Base-by-base conservation (phyloP, 2,329 filamentous ascomycete species). In the Fusarium floridanum region DNA sequence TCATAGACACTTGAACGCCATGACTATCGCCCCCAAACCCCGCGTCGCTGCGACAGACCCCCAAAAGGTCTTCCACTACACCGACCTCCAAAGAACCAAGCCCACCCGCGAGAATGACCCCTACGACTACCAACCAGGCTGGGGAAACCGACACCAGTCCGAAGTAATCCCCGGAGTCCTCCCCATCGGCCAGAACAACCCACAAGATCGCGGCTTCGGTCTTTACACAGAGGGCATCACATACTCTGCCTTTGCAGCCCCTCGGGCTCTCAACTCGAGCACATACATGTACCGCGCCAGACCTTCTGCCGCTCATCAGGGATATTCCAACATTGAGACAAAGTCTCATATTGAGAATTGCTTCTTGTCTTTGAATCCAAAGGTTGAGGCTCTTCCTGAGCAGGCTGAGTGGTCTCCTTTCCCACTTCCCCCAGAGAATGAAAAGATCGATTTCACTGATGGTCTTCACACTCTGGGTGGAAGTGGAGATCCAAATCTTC, bases 141-240 rank as follows among this genome's bases (percentile, higher is more conserved):
- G 29, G 24, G 70, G 70, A 0, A 72, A 71, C 48, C 55, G 70
- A 11, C 68, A 71, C 29, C 70, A 72, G 9, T 72, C 70, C 10
- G 70, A 72, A 11, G 64, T 71, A 5, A 71, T 72, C 7, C 68
- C 70, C 5, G 68, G 70, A 0, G 50, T 64, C 2, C 27, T 72
- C 2, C 70, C 70, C 3, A 22, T 53, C 4, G 70, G 53, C 3
- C 68, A 72, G 8, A 71, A 72, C n/a, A 72, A 72, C 16, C 68
- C 68, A 0, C 70, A 71, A 1, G 70, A 72, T 6, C 56, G 68
- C 9, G 70, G 70, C 0, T 64, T 71, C 7, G 70, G 70, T 5
- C 12, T 72, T 14, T 72, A 72, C 24, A 72, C 70, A 6, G 70
- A 72, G n/a, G 70, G 70, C 2, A 71, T 72, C 17, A 72, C 70